Evolutionary conservation across 2,329 filamentous ascomycete genomes (phyloP).

Genomic region (Colletotrichum trifolii): DNA sequence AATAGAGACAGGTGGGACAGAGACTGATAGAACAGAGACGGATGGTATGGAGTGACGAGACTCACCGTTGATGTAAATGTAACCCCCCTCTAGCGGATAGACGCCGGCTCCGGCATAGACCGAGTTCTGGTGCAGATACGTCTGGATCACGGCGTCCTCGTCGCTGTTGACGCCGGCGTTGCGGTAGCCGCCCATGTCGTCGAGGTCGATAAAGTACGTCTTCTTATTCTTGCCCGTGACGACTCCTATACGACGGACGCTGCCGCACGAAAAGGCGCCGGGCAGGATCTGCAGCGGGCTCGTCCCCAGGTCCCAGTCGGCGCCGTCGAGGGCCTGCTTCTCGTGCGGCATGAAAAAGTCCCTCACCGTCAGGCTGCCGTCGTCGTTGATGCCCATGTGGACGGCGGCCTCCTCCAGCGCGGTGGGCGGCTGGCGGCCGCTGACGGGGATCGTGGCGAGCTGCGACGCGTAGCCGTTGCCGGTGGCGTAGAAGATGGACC

Average conservation of each 20-base stretch:
- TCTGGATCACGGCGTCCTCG: constrained; percentile 56
- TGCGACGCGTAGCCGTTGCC: constrained; percentile 56
- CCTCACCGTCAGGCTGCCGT: constrained; percentile 55
- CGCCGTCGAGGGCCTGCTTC: constrained; percentile 60
- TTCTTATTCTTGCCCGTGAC: constrained; percentile 63
- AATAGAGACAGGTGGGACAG: no score
- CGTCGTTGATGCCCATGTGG: constrained; percentile 53
- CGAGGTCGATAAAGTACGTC: constrained; percentile 56
- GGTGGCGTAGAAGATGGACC: constrained; percentile 52
- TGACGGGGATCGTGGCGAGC: constrained; percentile 49
- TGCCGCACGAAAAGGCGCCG: constrained; percentile 55
- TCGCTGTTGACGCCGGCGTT: constrained; percentile 45
- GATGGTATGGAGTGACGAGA: not conserved
- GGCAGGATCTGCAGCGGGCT: constrained; percentile 57
- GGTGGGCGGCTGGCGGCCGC: constrained; percentile 51
- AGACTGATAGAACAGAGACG: no score
- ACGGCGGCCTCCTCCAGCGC: constrained; percentile 58
- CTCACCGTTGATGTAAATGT: constrained; percentile 56
- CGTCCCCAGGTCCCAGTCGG: constrained; percentile 62
- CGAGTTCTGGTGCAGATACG: constrained; percentile 55
- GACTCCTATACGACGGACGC: constrained; percentile 59
- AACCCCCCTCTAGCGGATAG: constrained; percentile 60
- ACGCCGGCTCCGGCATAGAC: constrained; percentile 60
- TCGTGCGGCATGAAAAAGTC: constrained; percentile 68
- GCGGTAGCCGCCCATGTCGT: constrained; percentile 53